Percentiles rank a stretch among this genome's conserved stretches.
phyloP scores from a whole-genome alignment of 1,139 yeast species.

The Protomyces inundatus region DNA sequence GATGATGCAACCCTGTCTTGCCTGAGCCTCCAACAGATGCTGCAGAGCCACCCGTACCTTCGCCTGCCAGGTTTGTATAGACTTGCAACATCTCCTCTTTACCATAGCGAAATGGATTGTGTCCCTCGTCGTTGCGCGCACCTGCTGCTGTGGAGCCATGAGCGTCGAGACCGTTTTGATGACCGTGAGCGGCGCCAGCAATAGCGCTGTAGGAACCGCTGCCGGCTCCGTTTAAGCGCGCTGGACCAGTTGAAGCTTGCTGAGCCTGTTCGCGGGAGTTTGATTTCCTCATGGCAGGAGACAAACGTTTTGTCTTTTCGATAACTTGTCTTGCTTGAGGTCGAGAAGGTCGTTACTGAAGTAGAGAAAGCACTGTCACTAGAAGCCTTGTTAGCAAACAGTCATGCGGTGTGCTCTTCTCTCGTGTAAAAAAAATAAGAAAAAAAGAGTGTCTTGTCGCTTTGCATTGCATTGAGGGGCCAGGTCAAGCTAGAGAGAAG shows the following conservation, averaged over 20 bases:
- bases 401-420: too few species aligned
- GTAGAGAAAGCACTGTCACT: too few species aligned
- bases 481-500: too few species aligned
- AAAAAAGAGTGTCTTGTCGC: too few species aligned
- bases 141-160: neutral
- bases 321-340: too few species aligned
- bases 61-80: conserved; percentile 6
- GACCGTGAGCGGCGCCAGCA: conserved; percentile 8
- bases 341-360: too few species aligned
- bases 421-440: too few species aligned
- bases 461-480: too few species aligned
- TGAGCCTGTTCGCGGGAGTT: neutral
- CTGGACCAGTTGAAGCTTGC: neutral
- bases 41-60: neutral
- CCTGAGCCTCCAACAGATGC: too few species aligned
- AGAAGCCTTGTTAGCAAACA: too few species aligned
- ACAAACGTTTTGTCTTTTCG: neutral
- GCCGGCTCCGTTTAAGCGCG: neutral
- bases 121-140: neutral
- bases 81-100: conserved; percentile 26
- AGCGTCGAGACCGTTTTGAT: conserved; percentile 3
- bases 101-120: conserved; percentile 22
- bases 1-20: conserved; percentile 1
- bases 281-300: neutral
- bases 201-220: conserved; percentile 24